These are phyloP conservation scores for Scheffersomyces lignosus DNA, from an alignment of 805 yeast species.

Conservation along the genomic window DNA sequence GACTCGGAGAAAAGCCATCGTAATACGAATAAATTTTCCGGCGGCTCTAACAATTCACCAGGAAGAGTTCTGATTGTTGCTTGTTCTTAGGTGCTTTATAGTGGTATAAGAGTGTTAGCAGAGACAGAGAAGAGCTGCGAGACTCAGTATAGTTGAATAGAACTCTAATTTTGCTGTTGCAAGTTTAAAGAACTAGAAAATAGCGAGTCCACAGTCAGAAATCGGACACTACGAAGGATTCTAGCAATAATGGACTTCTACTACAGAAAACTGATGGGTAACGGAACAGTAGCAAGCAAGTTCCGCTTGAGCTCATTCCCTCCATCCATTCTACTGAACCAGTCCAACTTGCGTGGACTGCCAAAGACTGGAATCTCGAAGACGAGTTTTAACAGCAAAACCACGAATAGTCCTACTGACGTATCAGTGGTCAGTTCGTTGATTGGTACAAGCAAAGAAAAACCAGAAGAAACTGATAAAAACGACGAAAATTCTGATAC, in stretches of 20 bases:
- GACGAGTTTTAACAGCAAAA: not conserved
- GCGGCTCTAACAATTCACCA: no score
- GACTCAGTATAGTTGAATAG: no score
- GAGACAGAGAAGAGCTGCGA: no score
- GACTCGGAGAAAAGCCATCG: no score
- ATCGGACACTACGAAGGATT: no score
- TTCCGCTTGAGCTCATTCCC: slow-evolving; percentile 23
- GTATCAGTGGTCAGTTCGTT: not conserved
- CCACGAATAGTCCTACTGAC: not conserved
- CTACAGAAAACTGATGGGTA: slow-evolving; percentile 39
- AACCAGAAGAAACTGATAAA: not conserved
- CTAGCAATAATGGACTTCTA: slow-evolving; percentile 37
- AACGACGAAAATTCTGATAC: not conserved
- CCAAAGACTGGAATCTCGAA: not conserved
- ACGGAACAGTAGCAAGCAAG: slow-evolving; percentile 38
- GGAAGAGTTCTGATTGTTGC: no score
- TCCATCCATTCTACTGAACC: slow-evolving; percentile 16
- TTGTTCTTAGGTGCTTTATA: no score
- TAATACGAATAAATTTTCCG: no score
- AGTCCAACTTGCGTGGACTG: slow-evolving; percentile 13
- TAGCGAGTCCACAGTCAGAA: no score
- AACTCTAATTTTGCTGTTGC: no score
- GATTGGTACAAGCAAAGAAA: not conserved
- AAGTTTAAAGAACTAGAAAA: no score
- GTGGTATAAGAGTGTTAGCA: no score